Base-by-base conservation (phyloP, 345 rosid species). In the Passiflora organensis region DNA sequence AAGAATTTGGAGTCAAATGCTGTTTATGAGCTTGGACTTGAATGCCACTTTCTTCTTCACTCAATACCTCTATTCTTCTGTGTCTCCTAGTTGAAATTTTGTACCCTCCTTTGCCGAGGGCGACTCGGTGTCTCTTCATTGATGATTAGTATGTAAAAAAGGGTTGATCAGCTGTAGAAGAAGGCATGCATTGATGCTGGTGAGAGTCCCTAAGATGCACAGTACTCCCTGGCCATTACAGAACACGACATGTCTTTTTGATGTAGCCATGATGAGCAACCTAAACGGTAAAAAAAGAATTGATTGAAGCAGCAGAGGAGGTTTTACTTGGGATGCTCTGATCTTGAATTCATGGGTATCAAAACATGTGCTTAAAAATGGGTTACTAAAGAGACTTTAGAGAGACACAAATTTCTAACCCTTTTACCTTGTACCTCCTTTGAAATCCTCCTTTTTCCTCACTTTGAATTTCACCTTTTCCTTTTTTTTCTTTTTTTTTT, bases 341-440 rank as follows among this genome's bases (percentile, higher is more conserved):
- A 18, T 53, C 54, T 36, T 22, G 63, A 50, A 32, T 43, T 48
- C 72, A 56, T 53, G 55, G 62, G 34, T 8, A 28, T 28, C 34
- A 28, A 8, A 8, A 48, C 66, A 65, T 61, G 22, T 59, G 62
- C 64, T 48, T n/a, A 51, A 37, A 62, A 72, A 63, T 52, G 53
- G 47, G 41, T 53, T 53, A 15, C 45, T 36, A 62, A 62, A 53
- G 66, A 62, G 68, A 59, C 82, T 77, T 80, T 77, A 56, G 17
- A 48, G 71, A 41, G 43, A 74, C 76, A 69, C 80, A 74, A 60
- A 74, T 69, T 76, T 72, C 79, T 52, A 72, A 62, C 76, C 76
- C 70, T 66, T 72, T 73, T 55, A 14, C 38, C 58, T 43, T 21
- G 32, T 48, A 32, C 48, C 51, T 56, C 39, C 62, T 63, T 48